Conservation (phyloP, 371 early-diverging fungal genomes). For the Dichotomocladium elegans region DNA sequence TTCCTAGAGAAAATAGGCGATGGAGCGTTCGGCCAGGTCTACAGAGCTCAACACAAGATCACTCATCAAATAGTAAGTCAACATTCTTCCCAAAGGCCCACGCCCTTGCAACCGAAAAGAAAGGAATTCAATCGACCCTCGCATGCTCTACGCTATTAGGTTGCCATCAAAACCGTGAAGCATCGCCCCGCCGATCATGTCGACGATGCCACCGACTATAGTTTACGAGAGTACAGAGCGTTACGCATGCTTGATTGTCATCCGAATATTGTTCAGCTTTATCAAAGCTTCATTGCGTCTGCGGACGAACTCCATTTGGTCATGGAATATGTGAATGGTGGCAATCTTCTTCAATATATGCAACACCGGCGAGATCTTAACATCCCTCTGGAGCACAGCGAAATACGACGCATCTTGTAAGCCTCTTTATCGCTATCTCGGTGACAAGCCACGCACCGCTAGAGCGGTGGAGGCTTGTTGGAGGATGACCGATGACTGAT, state of each 20-base stretch:
- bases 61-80: conserved; percentile 72
- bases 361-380: conserved; percentile 61
- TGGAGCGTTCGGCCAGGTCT: conserved; percentile 93
- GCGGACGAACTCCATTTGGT: conserved; percentile 83
- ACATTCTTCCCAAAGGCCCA: background rate
- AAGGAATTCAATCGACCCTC: background rate
- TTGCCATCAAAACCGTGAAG: conserved; percentile 96
- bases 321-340: conserved; percentile 90
- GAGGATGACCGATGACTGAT: too few relatives aligned
- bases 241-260: conserved; percentile 67
- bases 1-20: conserved; percentile 81
- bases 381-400: conserved; percentile 18
- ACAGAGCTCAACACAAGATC: conserved; percentile 67
- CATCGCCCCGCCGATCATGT: conserved; percentile 77
- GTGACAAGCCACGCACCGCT: background rate
- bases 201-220: conserved; percentile 58
- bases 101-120: background rate
- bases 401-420: conserved; percentile 35
- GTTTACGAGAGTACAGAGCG: conserved; percentile 73
- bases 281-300: conserved; percentile 79
- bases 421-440: background rate
- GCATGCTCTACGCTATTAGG: conserved; percentile 44
- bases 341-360: conserved; percentile 87
- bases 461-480: too few relatives aligned
- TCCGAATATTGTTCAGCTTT: conserved; percentile 78